Percentiles rank a stretch among this genome's conserved stretches.
Conservation (phyloP, 1,284 basidiomycete species). For the Gomphus bonarii region DNA sequence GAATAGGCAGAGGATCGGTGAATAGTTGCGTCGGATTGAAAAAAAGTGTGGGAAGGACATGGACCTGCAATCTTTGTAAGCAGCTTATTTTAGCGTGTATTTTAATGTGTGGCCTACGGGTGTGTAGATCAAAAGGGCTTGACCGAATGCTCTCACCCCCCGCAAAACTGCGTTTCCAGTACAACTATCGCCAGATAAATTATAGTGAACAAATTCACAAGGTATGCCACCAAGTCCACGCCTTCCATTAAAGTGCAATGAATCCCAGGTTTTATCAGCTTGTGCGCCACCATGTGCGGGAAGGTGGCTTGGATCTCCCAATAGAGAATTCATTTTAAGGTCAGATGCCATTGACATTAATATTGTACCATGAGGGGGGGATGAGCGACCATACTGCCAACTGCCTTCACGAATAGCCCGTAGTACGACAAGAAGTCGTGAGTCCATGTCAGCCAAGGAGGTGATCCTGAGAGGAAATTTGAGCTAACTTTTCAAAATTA, state of each 20-base stretch:
- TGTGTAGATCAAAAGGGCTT: conserved; percentile 55
- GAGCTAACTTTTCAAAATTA: not conserved
- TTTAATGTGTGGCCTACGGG: conserved; percentile 37
- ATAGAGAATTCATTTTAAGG: conserved; percentile 46
- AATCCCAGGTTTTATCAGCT: conserved; percentile 43
- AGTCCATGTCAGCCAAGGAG: conserved; percentile 56
- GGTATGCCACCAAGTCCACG: conserved; percentile 54
- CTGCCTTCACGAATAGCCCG: conserved; percentile 39
- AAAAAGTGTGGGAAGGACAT: conserved; percentile 54
- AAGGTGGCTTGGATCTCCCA: conserved; percentile 49
- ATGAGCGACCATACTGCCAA: conserved; percentile 47
- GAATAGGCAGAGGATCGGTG: conserved; percentile 25
- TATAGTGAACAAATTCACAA: conserved; percentile 60
- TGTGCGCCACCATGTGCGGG: conserved; percentile 48
- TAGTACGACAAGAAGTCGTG: conserved; percentile 42
- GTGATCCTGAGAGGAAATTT: conserved; percentile 37
- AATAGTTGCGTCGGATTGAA: conserved; percentile 41
- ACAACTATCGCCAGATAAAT: conserved; percentile 44
- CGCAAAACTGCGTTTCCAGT: conserved; percentile 44
- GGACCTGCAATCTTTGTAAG: conserved; percentile 35
- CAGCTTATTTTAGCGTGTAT: conserved; percentile 3
- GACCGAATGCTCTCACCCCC: conserved; percentile 42
- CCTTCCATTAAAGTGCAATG: conserved; percentile 40
- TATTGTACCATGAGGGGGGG: conserved; percentile 28
- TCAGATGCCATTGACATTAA: conserved; percentile 38